Conservation (phyloP, 2,329 filamentous ascomycete genomes). For the Aspergillus sp. region DNA sequence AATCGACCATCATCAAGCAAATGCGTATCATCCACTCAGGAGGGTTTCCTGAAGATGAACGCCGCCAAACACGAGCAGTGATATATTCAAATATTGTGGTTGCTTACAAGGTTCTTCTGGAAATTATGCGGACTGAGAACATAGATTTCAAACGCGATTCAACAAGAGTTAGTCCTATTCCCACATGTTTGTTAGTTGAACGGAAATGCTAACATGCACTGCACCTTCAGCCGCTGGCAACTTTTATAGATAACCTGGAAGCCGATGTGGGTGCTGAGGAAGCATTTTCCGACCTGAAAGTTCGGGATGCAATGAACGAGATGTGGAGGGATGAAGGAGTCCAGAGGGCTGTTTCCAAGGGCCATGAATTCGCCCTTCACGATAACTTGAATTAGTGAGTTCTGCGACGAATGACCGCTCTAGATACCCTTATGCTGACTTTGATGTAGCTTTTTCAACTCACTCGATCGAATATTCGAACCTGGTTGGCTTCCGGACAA, state of each 20-base stretch:
- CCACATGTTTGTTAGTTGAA: background rate
- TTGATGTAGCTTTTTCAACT: constrained; percentile 71
- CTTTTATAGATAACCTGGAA: constrained; percentile 72
- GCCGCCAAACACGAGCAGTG: constrained; percentile 90
- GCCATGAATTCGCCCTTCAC: constrained; percentile 94
- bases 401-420: background rate
- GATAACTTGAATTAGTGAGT: constrained; percentile 92
- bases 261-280: constrained; percentile 79
- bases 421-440: background rate
- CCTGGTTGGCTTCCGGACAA: constrained; percentile 84
- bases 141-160: constrained; percentile 76
- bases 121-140: constrained; percentile 83
- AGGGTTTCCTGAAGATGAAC: constrained; percentile 86
- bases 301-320: constrained; percentile 73
- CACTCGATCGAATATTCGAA: constrained; percentile 72
- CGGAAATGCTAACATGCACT: constrained; percentile 13
- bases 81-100: constrained; percentile 95
- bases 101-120: constrained; percentile 84
- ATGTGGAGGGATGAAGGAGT: constrained; percentile 85
- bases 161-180: constrained; percentile 66
- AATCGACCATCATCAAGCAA: constrained; percentile 96
- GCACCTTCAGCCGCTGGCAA: constrained; percentile 67
- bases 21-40: constrained; percentile 97
- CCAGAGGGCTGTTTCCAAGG: constrained; percentile 82
- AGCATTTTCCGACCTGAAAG: constrained; percentile 64